A percentile compares a stretch with the other conserved stretches of the same genome.
phyloP scores from a whole-genome alignment of 2,329 filamentous ascomycete species.

The Botrytis galanthina region DNA sequence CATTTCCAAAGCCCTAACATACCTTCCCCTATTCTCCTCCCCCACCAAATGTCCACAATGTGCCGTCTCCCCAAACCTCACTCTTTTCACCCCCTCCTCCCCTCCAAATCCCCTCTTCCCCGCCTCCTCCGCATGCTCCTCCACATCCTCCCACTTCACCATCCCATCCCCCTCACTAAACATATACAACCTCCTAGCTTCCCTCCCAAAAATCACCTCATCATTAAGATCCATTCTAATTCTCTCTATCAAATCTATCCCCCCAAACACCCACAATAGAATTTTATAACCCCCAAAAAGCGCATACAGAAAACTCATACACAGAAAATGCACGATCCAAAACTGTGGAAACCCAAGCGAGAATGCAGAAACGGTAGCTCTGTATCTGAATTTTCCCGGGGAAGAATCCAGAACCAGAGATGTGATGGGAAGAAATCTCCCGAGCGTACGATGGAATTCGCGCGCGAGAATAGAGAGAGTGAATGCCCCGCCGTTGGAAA shows the following conservation, averaged over 20 bases:
- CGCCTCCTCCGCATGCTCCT: not conserved
- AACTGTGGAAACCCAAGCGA: not conserved
- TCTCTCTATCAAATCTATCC: not conserved
- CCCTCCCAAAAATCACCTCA: not conserved
- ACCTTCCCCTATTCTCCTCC: not conserved
- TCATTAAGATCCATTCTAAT: not conserved
- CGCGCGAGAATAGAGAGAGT: not conserved
- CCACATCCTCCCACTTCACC: not conserved
- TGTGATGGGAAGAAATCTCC: not conserved
- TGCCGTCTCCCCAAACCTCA: not conserved
- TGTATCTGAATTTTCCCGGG: not conserved
- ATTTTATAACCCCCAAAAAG: not conserved
- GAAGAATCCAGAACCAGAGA: not conserved
- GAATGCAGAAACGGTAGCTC: not conserved
- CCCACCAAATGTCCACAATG: not conserved
- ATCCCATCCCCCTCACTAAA: not conserved
- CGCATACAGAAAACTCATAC: not conserved
- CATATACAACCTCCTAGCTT: not conserved
- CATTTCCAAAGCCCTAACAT: not conserved
- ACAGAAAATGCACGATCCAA: not conserved
- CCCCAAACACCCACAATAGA: not conserved
- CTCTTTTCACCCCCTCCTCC: not conserved
- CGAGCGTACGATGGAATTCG: not conserved
- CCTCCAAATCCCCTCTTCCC: not conserved
- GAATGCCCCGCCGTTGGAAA: slow-evolving; percentile 45